Percentiles rank a stretch among this genome's conserved stretches.
phyloP scores from a whole-genome alignment of 345 rosid genomes.

The Eucalyptus pauciflora region DNA sequence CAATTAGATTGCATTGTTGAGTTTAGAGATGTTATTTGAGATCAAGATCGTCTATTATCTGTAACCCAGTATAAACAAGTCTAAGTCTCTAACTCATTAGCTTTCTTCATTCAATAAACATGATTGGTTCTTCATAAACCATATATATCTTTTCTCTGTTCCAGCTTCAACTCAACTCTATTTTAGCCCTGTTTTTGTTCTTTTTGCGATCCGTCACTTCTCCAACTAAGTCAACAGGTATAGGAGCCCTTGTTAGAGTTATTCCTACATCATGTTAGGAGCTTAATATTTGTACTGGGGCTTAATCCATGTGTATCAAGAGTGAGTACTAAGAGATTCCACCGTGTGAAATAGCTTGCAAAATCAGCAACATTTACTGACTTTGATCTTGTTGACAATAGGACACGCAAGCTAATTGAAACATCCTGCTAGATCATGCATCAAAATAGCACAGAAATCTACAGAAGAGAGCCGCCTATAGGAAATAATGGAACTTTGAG shows the following conservation, averaged over 20 bases:
- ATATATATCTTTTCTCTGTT: neutral
- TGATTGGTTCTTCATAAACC: neutral
- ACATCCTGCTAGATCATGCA: neutral
- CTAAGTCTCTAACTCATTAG: neutral
- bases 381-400: neutral
- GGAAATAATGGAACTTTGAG: neutral
- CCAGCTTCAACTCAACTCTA: neutral
- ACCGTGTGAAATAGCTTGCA: neutral
- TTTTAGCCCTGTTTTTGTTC: neutral
- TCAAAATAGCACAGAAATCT: neutral
- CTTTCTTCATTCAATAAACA: neutral
- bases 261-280: neutral
- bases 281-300: neutral
- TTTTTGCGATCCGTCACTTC: neutral
- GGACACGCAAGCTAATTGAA: neutral
- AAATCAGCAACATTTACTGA: neutral
- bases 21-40: neutral
- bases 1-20: neutral
- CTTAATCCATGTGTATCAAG: neutral
- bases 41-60: neutral
- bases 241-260: neutral
- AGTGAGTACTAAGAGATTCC: neutral
- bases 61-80: neutral
- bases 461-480: neutral
- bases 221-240: rapidly evolving